A percentile compares a stretch with the other conserved stretches of the same genome.
Evolutionary conservation across 2,329 filamentous ascomycete genomes (phyloP).

Genomic region (Stylonectria norvegica): DNA sequence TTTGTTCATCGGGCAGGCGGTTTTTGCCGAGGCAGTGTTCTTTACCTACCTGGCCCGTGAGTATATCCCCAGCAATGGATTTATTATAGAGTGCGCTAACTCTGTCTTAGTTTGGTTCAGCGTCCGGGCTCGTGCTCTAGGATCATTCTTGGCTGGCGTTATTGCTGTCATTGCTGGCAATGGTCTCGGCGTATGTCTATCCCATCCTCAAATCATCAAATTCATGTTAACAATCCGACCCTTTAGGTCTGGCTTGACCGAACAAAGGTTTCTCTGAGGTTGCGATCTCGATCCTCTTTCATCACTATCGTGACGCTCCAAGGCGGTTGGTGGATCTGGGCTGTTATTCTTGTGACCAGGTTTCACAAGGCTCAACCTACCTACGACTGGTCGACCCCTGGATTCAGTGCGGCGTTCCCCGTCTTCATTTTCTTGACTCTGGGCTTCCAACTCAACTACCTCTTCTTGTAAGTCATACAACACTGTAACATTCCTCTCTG

Average conservation of each 20-base stretch:
- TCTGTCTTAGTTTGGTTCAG: slow-evolving; percentile 57
- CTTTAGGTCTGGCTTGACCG: slow-evolving; percentile 55
- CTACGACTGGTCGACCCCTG: slow-evolving; percentile 62
- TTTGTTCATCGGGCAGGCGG: slow-evolving; percentile 66
- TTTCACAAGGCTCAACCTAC: slow-evolving; percentile 55
- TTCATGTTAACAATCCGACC: neutral
- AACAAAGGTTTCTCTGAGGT: slow-evolving; percentile 50
- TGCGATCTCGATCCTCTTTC: slow-evolving; percentile 54
- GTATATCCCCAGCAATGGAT: too few relatives aligned
- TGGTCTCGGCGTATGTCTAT: slow-evolving; percentile 51
- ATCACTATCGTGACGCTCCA: slow-evolving; percentile 53
- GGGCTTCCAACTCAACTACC: slow-evolving; percentile 71
- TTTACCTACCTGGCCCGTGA: slow-evolving; percentile 58
- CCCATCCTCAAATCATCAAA: slow-evolving; percentile 23
- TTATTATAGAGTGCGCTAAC: too few relatives aligned
- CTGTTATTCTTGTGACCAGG: slow-evolving; percentile 59
- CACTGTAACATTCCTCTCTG: neutral
- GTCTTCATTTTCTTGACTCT: slow-evolving; percentile 65
- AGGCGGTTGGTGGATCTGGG: slow-evolving; percentile 72
- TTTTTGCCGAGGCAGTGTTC: slow-evolving; percentile 69
- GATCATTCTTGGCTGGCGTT: slow-evolving; percentile 67
- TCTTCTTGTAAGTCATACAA: slow-evolving; percentile 55
- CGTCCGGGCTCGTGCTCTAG: slow-evolving; percentile 65
- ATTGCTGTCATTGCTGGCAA: slow-evolving; percentile 65
- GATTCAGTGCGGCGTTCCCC: slow-evolving; percentile 64